phyloP scores from a whole-genome alignment of 2,329 filamentous ascomycete genomes.

The Diaporthe sp. region DNA sequence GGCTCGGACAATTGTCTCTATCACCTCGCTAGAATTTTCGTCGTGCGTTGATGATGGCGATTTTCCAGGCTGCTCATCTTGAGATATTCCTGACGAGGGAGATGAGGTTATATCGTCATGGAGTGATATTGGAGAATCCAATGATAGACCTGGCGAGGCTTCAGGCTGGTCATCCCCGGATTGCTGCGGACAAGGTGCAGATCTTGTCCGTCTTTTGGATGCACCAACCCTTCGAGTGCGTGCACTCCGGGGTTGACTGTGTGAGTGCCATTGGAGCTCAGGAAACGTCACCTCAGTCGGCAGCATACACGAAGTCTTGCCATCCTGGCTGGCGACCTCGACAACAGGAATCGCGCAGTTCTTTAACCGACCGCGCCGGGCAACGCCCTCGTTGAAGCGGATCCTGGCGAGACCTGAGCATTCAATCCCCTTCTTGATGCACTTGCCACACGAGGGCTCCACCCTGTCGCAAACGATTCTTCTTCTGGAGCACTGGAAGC shows the following conservation, averaged over 20 bases:
- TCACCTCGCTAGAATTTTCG: not conserved
- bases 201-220: not conserved
- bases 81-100: too few species aligned
- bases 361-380: conserved; percentile 9
- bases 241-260: not conserved
- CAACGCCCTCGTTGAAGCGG: conserved; percentile 22
- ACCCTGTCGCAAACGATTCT: conserved; percentile 1
- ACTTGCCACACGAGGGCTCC: conserved; percentile 14
- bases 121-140: not conserved
- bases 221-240: not conserved
- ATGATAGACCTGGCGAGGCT: too few species aligned
- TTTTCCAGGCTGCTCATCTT: not conserved
- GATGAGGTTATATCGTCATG: not conserved
- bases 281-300: conserved; percentile 9
- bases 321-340: not conserved
- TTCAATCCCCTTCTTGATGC: not conserved
- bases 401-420: conserved; percentile 16
- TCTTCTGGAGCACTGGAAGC: conserved; percentile 19
- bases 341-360: conserved; percentile 1
- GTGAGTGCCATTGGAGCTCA: not conserved
- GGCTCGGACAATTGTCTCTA: not conserved
- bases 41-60: not conserved
- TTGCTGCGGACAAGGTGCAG: not conserved
- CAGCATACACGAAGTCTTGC: not conserved
- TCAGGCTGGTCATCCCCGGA: not conserved